phyloP scores from a whole-genome alignment of 2,329 filamentous ascomycete species.

The Ophiostoma piceae region DNA sequence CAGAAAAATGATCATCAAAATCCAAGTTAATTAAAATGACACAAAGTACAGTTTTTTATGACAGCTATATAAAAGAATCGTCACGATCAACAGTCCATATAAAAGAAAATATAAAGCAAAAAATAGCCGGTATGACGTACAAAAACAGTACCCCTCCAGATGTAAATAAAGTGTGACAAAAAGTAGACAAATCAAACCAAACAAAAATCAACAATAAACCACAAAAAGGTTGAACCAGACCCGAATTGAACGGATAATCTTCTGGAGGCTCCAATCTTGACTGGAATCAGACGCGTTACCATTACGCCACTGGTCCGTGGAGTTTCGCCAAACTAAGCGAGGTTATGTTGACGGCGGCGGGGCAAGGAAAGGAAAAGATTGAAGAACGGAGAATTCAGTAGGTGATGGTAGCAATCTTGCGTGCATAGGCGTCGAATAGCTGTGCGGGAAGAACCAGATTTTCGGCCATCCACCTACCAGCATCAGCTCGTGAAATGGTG shows the following conservation, averaged over 20 bases:
- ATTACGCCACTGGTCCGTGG: slow-evolving; percentile 24
- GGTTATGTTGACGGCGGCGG: background rate
- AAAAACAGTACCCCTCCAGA: no score
- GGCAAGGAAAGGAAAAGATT: background rate
- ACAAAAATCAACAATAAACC: background rate
- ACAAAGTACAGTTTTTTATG: no score
- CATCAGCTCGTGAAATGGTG: slow-evolving; percentile 39
- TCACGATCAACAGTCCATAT: no score
- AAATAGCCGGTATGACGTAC: no score
- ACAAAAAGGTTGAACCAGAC: slow-evolving; percentile 19
- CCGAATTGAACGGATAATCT: slow-evolving; percentile 25
- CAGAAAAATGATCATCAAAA: no score
- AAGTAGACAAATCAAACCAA: background rate
- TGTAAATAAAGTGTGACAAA: background rate
- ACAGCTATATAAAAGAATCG: no score
- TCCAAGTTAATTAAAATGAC: no score
- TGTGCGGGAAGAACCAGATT: background rate
- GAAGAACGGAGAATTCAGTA: background rate
- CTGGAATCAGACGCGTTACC: slow-evolving; percentile 26
- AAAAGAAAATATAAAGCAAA: no score
- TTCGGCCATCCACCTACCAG: slow-evolving; percentile 39
- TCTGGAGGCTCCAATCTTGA: slow-evolving; percentile 22
- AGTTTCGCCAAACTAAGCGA: background rate
- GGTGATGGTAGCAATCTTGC: background rate
- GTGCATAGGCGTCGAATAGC: background rate